A percentile compares a stretch with the other conserved stretches of the same genome.
Evolutionary conservation across 148 eudicot species (phyloP).

Genomic region (Heliamphora exappendiculata): DNA sequence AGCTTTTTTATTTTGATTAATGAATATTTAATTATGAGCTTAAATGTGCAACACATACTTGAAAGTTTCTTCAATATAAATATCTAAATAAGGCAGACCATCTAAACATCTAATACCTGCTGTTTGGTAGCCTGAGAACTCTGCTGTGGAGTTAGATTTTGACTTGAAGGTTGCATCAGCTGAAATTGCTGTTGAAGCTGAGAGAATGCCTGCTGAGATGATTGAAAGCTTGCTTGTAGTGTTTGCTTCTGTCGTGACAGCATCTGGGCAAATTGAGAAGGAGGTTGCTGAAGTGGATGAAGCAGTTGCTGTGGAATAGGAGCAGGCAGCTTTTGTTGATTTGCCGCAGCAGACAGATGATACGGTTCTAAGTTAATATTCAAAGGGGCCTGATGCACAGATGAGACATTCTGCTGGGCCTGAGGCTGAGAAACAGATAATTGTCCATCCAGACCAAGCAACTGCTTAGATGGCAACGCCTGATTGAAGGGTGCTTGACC

Average conservation of each 20-base stretch:
- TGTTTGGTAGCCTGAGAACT: constrained; percentile 49
- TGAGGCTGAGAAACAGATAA: constrained; percentile 38
- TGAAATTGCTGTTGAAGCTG: constrained; percentile 91
- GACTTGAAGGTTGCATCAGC: constrained; percentile 77
- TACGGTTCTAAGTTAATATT: constrained; percentile 30
- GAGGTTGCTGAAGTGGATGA: constrained; percentile 49
- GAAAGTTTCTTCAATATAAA: background rate
- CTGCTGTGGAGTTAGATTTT: constrained; percentile 44
- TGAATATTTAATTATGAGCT: background rate
- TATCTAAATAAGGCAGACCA: too few species aligned
- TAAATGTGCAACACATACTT: background rate
- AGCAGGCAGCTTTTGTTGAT: constrained; percentile 38
- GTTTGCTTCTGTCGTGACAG: constrained; percentile 85
- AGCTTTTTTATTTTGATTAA: background rate
- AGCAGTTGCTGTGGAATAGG: constrained; percentile 32
- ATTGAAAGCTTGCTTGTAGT: constrained; percentile 81
- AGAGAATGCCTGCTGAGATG: constrained; percentile 76
- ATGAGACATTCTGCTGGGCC: constrained; percentile 37
- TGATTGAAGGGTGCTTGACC: constrained; percentile 44
- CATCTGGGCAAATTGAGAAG: constrained; percentile 88
- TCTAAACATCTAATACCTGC: constrained; percentile 38
- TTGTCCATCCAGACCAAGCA: constrained; percentile 31
- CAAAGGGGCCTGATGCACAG: constrained; percentile 33
- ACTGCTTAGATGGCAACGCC: constrained; percentile 37
- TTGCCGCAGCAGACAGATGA: constrained; percentile 27